Evolutionary conservation across 2,329 filamentous ascomycete genomes (phyloP).

Genomic region (Clonostachys byssicola): DNA sequence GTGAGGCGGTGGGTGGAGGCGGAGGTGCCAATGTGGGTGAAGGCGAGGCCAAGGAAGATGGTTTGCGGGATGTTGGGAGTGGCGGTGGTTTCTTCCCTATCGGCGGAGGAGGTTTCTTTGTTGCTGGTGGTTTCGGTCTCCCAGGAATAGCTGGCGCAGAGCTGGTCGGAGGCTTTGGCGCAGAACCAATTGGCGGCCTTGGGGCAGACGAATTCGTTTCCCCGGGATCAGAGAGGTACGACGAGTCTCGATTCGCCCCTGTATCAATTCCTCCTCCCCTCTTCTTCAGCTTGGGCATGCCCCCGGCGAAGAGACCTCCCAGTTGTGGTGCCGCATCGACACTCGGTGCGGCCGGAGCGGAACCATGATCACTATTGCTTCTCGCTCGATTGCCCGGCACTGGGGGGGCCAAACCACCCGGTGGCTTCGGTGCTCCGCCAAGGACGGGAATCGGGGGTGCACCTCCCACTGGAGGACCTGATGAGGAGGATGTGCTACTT

Average conservation of each 20-base stretch:
- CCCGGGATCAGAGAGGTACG: constrained; percentile 77
- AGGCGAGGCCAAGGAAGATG: constrained; percentile 27
- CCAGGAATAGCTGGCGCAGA: constrained; percentile 57
- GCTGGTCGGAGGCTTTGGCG: constrained; percentile 55
- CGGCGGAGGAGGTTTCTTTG: constrained; percentile 65
- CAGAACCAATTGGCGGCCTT: constrained; percentile 19
- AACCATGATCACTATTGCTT: constrained; percentile 77
- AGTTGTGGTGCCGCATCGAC: constrained; percentile 71
- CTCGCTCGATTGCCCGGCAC: constrained; percentile 66
- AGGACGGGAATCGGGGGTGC: constrained; percentile 77
- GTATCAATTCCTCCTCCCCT: constrained; percentile 76
- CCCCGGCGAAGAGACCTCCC: constrained; percentile 83
- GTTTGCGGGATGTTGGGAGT: constrained; percentile 56
- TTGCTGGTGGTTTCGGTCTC: constrained; percentile 27
- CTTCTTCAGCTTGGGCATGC: constrained; percentile 94
- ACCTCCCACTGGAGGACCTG: constrained; percentile 61
- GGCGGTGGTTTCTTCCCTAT: constrained; percentile 73
- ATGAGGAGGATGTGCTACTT: constrained; percentile 21
- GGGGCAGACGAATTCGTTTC: constrained; percentile 12
- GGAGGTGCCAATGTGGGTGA: constrained; percentile 23
- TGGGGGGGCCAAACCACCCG: constrained; percentile 67
- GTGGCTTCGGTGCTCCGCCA: constrained; percentile 40
- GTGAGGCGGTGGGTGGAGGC: constrained; percentile 18
- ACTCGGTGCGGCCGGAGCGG: constrained; percentile 34
- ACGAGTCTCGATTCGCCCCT: constrained; percentile 52